Conservation (phyloP, 805 yeast genomes). For the Kluyveromyces lactis region DNA sequence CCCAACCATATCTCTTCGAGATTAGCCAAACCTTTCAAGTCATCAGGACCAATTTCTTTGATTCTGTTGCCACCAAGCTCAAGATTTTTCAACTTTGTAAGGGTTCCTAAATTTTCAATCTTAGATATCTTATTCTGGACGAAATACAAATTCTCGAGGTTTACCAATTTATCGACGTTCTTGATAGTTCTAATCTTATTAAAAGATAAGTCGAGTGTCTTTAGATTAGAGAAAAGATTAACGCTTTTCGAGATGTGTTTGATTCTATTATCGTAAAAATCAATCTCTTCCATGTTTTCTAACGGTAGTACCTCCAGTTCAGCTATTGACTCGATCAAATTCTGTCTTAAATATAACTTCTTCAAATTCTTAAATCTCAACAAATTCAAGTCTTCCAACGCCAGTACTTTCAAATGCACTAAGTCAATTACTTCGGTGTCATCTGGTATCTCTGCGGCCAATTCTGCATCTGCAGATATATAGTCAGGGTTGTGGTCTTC, state of each 20-base stretch:
- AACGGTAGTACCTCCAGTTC: constrained; percentile 55
- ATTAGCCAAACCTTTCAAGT: constrained; percentile 44
- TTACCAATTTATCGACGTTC: constrained; percentile 54
- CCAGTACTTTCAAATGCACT: constrained; percentile 58
- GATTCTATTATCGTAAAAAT: constrained; percentile 86
- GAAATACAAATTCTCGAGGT: constrained; percentile 65
- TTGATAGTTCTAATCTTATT: constrained; percentile 82
- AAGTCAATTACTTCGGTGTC: constrained; percentile 56
- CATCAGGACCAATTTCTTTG: constrained; percentile 33
- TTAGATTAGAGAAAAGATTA: constrained; percentile 48
- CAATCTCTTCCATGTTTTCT: constrained; percentile 63
- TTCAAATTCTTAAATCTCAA: constrained; percentile 49
- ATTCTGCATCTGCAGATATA: constrained; percentile 61
- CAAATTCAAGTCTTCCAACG: constrained; percentile 54
- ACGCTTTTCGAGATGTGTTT: constrained; percentile 73
- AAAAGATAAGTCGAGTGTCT: constrained; percentile 72
- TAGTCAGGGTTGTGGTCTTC: constrained; percentile 37
- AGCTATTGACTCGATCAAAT: constrained; percentile 64
- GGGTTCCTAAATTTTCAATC: constrained; percentile 56
- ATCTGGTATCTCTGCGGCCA: constrained; percentile 47
- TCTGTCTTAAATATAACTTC: constrained; percentile 70
- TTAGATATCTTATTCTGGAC: constrained; percentile 80
- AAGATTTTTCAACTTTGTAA: constrained; percentile 52
- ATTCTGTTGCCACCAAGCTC: constrained; percentile 87
- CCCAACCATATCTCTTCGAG: constrained; percentile 87